Evolutionary conservation across 345 rosid genomes (phyloP), one percentile per base, ranked within the genome.

Genomic region (Ceriops tagal): DNA sequence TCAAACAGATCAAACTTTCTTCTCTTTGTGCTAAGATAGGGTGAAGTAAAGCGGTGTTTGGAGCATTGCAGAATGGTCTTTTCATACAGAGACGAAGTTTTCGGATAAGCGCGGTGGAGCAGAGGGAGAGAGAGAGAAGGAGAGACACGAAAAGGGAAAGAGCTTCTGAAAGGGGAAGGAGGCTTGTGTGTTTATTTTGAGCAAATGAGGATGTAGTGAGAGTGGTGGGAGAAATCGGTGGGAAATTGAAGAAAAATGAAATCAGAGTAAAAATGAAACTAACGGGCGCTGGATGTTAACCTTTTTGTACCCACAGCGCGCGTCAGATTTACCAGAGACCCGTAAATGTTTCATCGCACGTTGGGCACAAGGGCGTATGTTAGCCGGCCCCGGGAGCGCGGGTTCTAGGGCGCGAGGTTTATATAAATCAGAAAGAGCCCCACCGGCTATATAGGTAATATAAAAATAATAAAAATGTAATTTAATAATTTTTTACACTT

Each of bases 241-340:
- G 75, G 69, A 69, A 76, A 70, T 31, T 69, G 67, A n/a, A 65
- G 58, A 51, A 30, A 15, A 4, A 21, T 20, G 51, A 21, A 18
- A 13, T 46, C 6, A 11, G 6, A 2, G 34, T 1, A 20, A 52
- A 6, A 6, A 19, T 1, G 56, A 46, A 9, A 47, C 72, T 58
- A 72, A 66, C 49, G 2, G 53, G 62, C 77, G 77, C 78, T 0
- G 3, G 0, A 13, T 16, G 62, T 34, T 69, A 69, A 73, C 78
- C 75, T 13, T 47, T 66, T 66, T 53, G 59, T 60, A 34, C 5
- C 0, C 24, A 47, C 46, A 22, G 46, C 62, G 49, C 72, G 63
- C 78, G 78, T 75, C 67, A 69, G 27, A 49, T 27, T 61, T 47
- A 39, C 19, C 10, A 13, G 65, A n/a, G 78, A 66, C 82, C 64